A percentile compares a stretch with the other conserved stretches of the same genome.
Conservation (phyloP, 2,329 filamentous ascomycete genomes). For the Phyllosticta citriasiana region DNA sequence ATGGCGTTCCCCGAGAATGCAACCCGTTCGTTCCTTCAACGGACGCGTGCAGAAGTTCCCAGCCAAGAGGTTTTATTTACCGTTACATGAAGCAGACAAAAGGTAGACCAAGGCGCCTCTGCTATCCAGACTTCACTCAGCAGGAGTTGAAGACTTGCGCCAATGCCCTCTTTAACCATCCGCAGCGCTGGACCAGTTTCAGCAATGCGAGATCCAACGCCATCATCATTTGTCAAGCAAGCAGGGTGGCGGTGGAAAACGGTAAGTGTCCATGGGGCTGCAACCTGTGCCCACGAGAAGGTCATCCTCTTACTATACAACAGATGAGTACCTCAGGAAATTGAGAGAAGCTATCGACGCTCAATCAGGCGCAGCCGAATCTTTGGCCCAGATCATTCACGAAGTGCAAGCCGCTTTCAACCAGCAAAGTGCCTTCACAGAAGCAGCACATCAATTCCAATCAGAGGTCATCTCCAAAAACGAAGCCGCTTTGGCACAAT, state of each 20-base stretch:
- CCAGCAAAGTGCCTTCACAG: constrained; percentile 18
- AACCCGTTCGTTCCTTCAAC: constrained; percentile 35
- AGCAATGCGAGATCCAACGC: constrained; percentile 53
- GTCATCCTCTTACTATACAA: neutral
- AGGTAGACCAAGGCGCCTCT: constrained; percentile 16
- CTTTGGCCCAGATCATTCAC: constrained; percentile 16
- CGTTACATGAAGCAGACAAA: constrained; percentile 2
- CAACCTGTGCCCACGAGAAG: neutral
- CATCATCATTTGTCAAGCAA: constrained; percentile 51
- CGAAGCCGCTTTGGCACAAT: neutral
- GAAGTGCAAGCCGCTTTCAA: constrained; percentile 18
- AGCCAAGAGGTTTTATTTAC: constrained; percentile 17
- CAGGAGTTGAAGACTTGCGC: constrained; percentile 42
- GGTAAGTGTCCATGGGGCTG: constrained; percentile 21
- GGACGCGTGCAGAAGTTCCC: constrained; percentile 19
- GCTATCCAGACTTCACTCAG: constrained; percentile 25
- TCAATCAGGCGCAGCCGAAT: constrained; percentile 16
- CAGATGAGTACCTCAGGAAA: constrained; percentile 19
- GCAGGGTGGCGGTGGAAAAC: constrained; percentile 48
- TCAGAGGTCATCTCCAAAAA: neutral
- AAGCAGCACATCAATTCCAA: constrained; percentile 17
- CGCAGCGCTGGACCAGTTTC: constrained; percentile 55
- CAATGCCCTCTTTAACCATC: constrained; percentile 41
- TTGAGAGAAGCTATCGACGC: constrained; percentile 25
- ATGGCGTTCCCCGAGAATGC: constrained; percentile 43